Evolutionary conservation across 2,329 filamentous ascomycete species (phyloP).

Genomic region (Rutstroemia sp.): DNA sequence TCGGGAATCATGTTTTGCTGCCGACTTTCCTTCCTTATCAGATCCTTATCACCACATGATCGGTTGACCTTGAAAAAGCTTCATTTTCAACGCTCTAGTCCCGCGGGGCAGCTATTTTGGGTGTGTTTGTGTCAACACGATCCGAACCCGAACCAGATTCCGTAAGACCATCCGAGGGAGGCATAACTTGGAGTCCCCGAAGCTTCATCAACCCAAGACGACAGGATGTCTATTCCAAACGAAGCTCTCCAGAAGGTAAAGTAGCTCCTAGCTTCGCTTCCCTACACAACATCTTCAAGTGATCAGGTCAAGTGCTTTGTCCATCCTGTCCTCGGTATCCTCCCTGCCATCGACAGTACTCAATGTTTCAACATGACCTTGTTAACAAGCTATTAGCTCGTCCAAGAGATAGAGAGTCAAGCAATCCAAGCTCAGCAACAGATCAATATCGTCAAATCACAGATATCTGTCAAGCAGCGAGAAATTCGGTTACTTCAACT

Average conservation of each 20-base stretch:
- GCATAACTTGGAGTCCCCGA: neutral
- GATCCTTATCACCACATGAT: no score
- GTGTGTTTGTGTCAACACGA: no score
- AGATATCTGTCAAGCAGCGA: constrained; percentile 78
- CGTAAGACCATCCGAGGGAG: no score
- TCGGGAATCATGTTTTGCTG: no score
- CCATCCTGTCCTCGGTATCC: neutral
- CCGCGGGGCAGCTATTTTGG: no score
- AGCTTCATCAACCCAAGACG: neutral
- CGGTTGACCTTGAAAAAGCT: no score
- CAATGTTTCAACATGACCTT: neutral
- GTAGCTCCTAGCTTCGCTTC: neutral
- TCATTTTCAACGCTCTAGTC: no score
- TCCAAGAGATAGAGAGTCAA: constrained; percentile 90
- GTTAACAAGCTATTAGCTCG: constrained; percentile 48
- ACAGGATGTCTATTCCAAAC: constrained; percentile 82
- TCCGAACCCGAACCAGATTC: no score
- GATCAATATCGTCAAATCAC: constrained; percentile 75
- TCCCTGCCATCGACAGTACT: neutral
- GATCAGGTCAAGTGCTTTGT: neutral
- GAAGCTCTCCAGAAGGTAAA: constrained; percentile 86
- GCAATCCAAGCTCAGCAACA: constrained; percentile 86
- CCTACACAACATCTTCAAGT: constrained; percentile 3
- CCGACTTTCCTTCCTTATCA: no score
- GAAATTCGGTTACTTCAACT: constrained; percentile 85